Percentiles rank a stretch among this genome's conserved stretches.
phyloP scores from a whole-genome alignment of 2,329 filamentous ascomycete species.

The Calonectria fujianensis region DNA sequence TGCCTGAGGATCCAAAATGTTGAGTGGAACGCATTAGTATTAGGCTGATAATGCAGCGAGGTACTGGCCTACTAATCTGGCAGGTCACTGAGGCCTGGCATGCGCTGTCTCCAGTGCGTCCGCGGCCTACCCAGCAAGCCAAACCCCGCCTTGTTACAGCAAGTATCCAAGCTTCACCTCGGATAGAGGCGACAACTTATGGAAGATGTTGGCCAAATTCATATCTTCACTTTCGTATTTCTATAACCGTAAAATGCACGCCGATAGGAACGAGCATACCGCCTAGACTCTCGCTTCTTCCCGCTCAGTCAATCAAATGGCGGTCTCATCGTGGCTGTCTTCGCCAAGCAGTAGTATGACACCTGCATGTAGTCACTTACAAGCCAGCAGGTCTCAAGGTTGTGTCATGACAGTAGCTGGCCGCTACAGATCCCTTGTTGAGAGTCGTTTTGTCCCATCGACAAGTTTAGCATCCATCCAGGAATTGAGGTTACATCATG shows the following conservation, averaged over 20 bases:
- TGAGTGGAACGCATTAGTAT: constrained; percentile 9
- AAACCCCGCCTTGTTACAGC: constrained; percentile 1
- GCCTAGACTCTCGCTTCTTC: neutral
- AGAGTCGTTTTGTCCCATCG: neutral
- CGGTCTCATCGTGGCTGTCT: constrained; percentile 3
- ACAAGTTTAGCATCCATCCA: neutral
- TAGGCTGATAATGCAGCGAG: neutral
- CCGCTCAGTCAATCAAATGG: constrained; percentile 15
- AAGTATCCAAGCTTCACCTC: constrained; percentile 7
- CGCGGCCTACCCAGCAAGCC: neutral
- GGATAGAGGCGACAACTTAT: neutral
- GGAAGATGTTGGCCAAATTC: neutral
- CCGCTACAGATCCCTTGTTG: neutral
- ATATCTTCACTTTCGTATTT: neutral
- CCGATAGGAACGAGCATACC: neutral
- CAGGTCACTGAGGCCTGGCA: neutral
- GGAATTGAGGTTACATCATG: neutral
- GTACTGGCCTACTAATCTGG: constrained; percentile 6
- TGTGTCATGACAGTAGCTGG: neutral
- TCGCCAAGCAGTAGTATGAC: constrained; percentile 12
- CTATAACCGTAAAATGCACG: neutral
- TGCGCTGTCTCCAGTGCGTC: constrained; percentile 16
- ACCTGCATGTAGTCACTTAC: constrained; percentile 16
- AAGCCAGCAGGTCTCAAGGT: neutral
- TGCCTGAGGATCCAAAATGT: constrained; percentile 37